phyloP scores from a whole-genome alignment of 2,329 filamentous ascomycete species.

The Colletotrichum sansevieriae region DNA sequence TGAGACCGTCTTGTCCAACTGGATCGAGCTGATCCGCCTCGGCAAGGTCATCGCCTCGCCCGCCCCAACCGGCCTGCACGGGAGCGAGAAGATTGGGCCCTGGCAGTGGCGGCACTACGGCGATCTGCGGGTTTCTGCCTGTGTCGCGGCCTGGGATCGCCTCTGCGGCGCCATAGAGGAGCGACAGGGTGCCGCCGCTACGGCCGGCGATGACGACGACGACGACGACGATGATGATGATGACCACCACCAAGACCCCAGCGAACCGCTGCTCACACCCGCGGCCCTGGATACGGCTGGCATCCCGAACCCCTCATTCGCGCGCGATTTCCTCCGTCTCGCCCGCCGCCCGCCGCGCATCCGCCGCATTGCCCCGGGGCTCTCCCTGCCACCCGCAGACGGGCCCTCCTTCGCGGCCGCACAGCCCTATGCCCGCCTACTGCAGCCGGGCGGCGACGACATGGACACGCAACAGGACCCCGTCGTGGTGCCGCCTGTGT shows the following conservation, averaged over 20 bases:
- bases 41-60: slow-evolving; percentile 46
- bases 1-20: slow-evolving; percentile 47
- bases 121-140: slow-evolving; percentile 45
- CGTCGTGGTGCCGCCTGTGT: slow-evolving; percentile 45
- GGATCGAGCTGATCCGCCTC: slow-evolving; percentile 45
- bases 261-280: neutral
- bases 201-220: too few relatives aligned
- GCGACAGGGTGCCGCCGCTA: slow-evolving; percentile 23
- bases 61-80: slow-evolving; percentile 38
- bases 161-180: slow-evolving; percentile 46
- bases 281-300: neutral
- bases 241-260: neutral
- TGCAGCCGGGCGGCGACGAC: neutral
- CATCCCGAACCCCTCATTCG: neutral
- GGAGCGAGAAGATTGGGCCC: slow-evolving; percentile 44
- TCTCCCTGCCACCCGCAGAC: neutral
- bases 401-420: neutral
- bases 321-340: neutral
- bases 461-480: neutral
- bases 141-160: slow-evolving; percentile 46
- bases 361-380: neutral
- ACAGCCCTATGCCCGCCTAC: neutral
- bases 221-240: neutral
- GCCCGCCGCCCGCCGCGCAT: neutral
- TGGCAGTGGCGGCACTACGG: slow-evolving; percentile 51